These are phyloP conservation scores for Macadamia integrifolia DNA, from an alignment of 164 flowering plant species.

Conservation along the genomic window DNA sequence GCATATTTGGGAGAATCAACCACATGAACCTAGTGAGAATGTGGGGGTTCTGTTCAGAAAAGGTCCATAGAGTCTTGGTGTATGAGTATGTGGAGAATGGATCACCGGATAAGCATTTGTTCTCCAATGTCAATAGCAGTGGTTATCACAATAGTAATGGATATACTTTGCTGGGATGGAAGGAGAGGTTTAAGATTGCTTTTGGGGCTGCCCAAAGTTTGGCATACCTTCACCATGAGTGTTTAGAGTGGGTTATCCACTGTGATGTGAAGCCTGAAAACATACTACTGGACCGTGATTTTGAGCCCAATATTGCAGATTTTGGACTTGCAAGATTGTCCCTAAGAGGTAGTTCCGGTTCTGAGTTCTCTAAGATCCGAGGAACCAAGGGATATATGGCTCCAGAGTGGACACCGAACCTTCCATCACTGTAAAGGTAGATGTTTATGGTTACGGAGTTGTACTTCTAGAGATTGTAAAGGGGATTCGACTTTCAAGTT, in stretches of 20 bases:
- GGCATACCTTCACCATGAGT: conserved; percentile 12
- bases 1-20: conserved; percentile 19
- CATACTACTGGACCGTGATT: not conserved
- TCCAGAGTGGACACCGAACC: too few species aligned
- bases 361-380: too few species aligned
- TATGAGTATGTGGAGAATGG: conserved; percentile 19
- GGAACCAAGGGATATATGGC: too few species aligned
- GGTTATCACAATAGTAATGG: too few species aligned
- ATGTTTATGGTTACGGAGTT: too few species aligned
- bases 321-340: too few species aligned
- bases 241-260: conserved; percentile 5
- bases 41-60: conserved; percentile 23
- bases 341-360: too few species aligned
- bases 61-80: conserved; percentile 13
- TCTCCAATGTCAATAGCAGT: not conserved
- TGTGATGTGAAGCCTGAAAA: conserved; percentile 11
- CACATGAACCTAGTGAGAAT: conserved; percentile 26
- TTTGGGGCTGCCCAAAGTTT: conserved; percentile 4
- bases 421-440: too few species aligned
- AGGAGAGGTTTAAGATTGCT: conserved; percentile 10
- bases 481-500: too few species aligned
- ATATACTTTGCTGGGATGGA: conserved; percentile 2
- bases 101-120: conserved; percentile 9
- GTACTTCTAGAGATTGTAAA: too few species aligned
- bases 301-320: too few species aligned